Evolutionary conservation across 495 filamentous ascomycete genomes (phyloP).

Genomic region (Trichoderma parareesei): DNA sequence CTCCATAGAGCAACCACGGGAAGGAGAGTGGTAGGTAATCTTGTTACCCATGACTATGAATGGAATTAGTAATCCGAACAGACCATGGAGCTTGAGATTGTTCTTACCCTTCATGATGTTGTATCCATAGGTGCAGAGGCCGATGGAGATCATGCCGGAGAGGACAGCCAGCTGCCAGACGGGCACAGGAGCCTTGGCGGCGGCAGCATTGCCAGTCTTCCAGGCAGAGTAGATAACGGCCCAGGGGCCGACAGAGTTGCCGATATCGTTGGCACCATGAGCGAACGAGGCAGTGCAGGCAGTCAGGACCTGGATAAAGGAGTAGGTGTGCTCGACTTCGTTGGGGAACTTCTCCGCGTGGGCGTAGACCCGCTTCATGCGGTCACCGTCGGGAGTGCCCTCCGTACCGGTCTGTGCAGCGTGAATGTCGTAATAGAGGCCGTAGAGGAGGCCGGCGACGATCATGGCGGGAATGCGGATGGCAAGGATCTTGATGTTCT

Average conservation of each 20-base stretch:
- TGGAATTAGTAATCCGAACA: background rate
- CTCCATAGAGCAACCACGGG: slow-evolving; percentile 50
- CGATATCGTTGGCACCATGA: slow-evolving; percentile 61
- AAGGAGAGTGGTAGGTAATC: slow-evolving; percentile 56
- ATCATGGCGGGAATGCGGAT: slow-evolving; percentile 55
- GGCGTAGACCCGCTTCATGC: slow-evolving; percentile 53
- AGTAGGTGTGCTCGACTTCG: slow-evolving; percentile 57
- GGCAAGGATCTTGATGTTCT: slow-evolving; percentile 49
- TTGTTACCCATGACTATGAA: slow-evolving; percentile 53
- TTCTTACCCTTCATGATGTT: slow-evolving; percentile 47
- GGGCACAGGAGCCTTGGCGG: slow-evolving; percentile 43
- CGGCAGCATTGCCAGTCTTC: slow-evolving; percentile 41
- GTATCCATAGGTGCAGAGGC: slow-evolving; percentile 57
- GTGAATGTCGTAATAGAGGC: slow-evolving; percentile 68
- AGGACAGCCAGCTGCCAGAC: slow-evolving; percentile 54
- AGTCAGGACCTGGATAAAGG: slow-evolving; percentile 54
- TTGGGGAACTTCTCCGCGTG: slow-evolving; percentile 54
- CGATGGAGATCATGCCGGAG: slow-evolving; percentile 44
- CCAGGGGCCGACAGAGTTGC: slow-evolving; percentile 59
- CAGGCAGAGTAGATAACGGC: slow-evolving; percentile 55
- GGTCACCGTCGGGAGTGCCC: slow-evolving; percentile 58
- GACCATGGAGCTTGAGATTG: slow-evolving; percentile 7
- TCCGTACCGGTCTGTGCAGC: slow-evolving; percentile 52
- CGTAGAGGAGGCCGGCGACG: slow-evolving; percentile 50
- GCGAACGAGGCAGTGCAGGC: slow-evolving; percentile 58